Percentiles rank a stretch among this genome's conserved stretches.
phyloP scores from a whole-genome alignment of 306 rosid species.

The Fragaria ananassa region DNA sequence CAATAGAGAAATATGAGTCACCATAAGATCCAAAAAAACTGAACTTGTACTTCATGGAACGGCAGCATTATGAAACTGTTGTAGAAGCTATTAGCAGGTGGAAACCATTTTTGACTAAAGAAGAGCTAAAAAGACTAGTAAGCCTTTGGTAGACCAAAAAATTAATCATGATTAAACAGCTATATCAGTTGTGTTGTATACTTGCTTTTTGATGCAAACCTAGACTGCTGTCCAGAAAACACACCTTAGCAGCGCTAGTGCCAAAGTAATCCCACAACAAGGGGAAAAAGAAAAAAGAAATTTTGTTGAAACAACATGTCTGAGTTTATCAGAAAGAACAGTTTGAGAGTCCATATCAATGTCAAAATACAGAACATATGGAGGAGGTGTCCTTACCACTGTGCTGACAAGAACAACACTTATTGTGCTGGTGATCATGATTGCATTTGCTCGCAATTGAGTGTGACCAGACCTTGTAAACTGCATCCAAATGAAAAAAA shows the following conservation, averaged over 20 bases:
- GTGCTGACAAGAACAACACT: conserved; percentile 94
- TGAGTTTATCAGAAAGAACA: not conserved
- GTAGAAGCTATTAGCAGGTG: not conserved
- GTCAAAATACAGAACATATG: not conserved
- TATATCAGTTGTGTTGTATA: not conserved
- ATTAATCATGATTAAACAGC: not conserved
- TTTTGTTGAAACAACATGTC: not conserved
- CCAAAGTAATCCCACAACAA: not conserved
- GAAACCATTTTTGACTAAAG: not conserved
- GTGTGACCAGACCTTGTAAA: conserved; percentile 86
- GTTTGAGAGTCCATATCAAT: not conserved
- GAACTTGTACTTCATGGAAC: not conserved
- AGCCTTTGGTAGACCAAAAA: not conserved
- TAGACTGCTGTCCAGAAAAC: not conserved
- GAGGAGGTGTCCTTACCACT: conserved; percentile 56
- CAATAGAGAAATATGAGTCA: conserved; percentile 20
- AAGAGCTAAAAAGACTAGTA: not conserved
- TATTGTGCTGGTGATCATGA: conserved; percentile 94
- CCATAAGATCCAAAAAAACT: not conserved
- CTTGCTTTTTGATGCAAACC: not conserved
- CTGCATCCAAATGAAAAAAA: conserved; percentile 45
- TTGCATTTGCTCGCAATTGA: conserved; percentile 63
- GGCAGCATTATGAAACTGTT: not conserved
- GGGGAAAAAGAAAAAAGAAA: not conserved
- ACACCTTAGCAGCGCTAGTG: not conserved